These are phyloP conservation scores for Coniochaeta prunicola DNA, from an alignment of 2,329 filamentous ascomycete species.

Conservation along the genomic window DNA sequence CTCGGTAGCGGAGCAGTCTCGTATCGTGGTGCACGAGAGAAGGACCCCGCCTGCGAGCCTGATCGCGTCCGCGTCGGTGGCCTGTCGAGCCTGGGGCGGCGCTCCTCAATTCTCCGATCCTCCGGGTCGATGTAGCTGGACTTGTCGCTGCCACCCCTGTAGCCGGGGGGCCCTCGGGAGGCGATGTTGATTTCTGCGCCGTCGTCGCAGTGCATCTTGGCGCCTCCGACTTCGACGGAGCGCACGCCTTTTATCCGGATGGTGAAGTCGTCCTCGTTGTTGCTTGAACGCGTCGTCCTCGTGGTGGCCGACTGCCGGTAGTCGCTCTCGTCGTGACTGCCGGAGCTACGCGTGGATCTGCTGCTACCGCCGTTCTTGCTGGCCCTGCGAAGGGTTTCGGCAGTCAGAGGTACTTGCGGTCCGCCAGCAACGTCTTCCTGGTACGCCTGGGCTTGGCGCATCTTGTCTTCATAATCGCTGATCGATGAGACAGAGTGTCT, in stretches of 20 bases:
- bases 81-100: conserved; percentile 35
- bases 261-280: conserved; percentile 49
- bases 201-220: conserved; percentile 51
- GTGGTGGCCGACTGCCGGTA: conserved; percentile 55
- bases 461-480: conserved; percentile 30
- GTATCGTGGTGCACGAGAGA: conserved; percentile 16
- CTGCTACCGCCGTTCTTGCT: conserved; percentile 38
- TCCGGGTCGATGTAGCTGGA: conserved; percentile 43
- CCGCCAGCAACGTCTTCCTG: conserved; percentile 45
- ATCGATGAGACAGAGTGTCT: conserved; percentile 23
- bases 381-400: conserved; percentile 45
- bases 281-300: conserved; percentile 49
- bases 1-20: not conserved
- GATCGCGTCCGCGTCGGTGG: conserved; percentile 37
- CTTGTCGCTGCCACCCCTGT: conserved; percentile 41
- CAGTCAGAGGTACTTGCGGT: conserved; percentile 41
- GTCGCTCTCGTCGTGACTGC: conserved; percentile 57
- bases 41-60: conserved; percentile 43
- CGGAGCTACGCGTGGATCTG: conserved; percentile 50
- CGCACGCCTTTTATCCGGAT: conserved; percentile 52
- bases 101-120: conserved; percentile 37
- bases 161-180: conserved; percentile 22
- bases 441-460: conserved; percentile 36
- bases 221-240: conserved; percentile 47
- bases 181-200: conserved; percentile 52